Evolutionary conservation across 2,329 filamentous ascomycete genomes (phyloP), one percentile per base, ranked within the genome.

Genomic region (Fusarium nematophilum): DNA sequence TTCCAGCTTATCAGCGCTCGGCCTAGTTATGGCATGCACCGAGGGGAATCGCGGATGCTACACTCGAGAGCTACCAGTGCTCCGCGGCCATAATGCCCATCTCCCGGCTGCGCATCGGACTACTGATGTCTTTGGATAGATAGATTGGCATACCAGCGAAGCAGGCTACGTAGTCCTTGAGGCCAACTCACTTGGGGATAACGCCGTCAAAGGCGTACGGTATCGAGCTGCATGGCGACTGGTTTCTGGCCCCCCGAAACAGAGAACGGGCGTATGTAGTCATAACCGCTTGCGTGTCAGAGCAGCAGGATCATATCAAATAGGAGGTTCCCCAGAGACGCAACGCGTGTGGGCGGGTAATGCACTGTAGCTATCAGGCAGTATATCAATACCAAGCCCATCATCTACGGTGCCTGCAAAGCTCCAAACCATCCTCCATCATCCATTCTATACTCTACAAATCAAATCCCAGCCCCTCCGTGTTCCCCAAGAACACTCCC

Each of bases 281-380:
- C 0, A 85, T 82, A 64, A 96, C 95, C 26, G 81, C 79, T 53
- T 79, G 80, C 4, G 86, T 83, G 70, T 95, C 91, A 1, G 77
- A 95, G 79, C 0, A 92, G 92, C 79, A 91, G 87, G 37, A 96
- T 81, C 51, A 86, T 86, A 5, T 92, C 92, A 33, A 84, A 85
- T 26, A 95, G 81, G 2, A 92, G 95, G 70, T 95, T 95, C 72
- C 96, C 92, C 37, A 96, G 79, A 48, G 84, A 86, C 58, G 96
- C 90, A 26, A 96, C 83, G 40, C 84, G 84, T 0, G 92, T 96
- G 0, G 92, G 91, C 66, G 89, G 91, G 23, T 83, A 81, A 72
- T 94, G 90, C 13, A 93, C 84, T 67, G 91, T 82, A 31, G 89
- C 82, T 6, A 51, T 81, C 78, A 4, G 36, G 9, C 5, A 15